These are phyloP conservation scores for Rhizopus microsporus DNA, from an alignment of 371 early-diverging fungal genomes.

Conservation along the genomic window DNA sequence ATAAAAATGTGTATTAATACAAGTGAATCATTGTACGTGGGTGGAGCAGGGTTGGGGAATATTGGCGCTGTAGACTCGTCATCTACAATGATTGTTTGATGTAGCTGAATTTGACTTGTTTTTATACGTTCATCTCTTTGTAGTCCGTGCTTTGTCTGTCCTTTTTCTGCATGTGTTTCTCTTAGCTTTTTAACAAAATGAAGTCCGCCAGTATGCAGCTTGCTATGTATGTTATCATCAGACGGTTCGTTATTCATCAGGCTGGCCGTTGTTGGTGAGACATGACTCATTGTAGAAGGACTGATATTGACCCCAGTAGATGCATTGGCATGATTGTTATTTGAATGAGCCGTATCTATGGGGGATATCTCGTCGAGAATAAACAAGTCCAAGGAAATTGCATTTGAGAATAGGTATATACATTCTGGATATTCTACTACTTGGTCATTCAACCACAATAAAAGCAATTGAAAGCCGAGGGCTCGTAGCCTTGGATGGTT, in stretches of 20 bases:
- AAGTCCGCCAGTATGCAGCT: slow-evolving; percentile 26
- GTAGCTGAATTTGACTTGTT: slow-evolving; percentile 27
- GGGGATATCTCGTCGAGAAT: slow-evolving; percentile 56
- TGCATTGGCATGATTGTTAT: neutral
- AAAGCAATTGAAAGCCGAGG: slow-evolving; percentile 75
- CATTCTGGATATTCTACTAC: slow-evolving; percentile 64
- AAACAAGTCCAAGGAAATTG: slow-evolving; percentile 67
- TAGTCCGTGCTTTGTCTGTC: slow-evolving; percentile 33
- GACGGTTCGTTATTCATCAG: slow-evolving; percentile 1
- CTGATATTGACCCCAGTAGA: neutral
- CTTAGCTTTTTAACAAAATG: slow-evolving; percentile 47
- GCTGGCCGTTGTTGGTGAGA: neutral
- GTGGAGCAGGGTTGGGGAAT: slow-evolving; percentile 58
- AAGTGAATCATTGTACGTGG: slow-evolving; percentile 61
- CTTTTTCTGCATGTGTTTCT: slow-evolving; percentile 37
- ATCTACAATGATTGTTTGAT: slow-evolving; percentile 34
- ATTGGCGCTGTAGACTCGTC: slow-evolving; percentile 55
- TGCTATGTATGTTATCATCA: slow-evolving; percentile 15
- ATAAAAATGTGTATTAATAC: slow-evolving; percentile 60
- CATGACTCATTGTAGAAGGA: slow-evolving; percentile 12
- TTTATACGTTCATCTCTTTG: slow-evolving; percentile 39
- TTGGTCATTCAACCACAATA: slow-evolving; percentile 72
- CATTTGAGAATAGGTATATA: slow-evolving; percentile 63
- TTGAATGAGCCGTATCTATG: neutral
- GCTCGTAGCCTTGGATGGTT: slow-evolving; percentile 74